Conservation (phyloP, 768 basidiomycete genomes). For the Suillus variegatus region DNA sequence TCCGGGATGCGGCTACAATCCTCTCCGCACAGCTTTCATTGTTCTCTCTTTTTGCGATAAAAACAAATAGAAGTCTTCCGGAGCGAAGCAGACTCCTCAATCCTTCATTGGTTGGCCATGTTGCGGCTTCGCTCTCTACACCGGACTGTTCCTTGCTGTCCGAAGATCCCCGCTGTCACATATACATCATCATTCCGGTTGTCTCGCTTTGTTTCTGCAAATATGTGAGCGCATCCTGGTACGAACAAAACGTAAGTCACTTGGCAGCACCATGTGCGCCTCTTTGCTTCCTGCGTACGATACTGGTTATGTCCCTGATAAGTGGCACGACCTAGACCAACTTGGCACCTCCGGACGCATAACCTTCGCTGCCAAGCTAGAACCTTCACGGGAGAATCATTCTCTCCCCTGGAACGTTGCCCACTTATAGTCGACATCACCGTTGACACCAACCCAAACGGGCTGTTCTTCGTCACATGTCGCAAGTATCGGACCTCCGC, state of each 20-base stretch:
- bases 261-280: too few species aligned
- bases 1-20: not conserved
- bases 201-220: too few species aligned
- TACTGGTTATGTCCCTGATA: not conserved
- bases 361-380: not conserved
- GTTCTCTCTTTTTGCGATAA: not conserved
- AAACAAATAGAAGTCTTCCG: not conserved
- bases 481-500: not conserved
- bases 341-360: too few species aligned
- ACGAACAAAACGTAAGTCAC: not conserved
- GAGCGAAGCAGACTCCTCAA: not conserved
- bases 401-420: not conserved
- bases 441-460: not conserved
- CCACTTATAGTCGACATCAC: not conserved
- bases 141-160: not conserved
- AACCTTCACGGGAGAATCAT: slow-evolving; percentile 2
- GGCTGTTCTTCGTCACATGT: not conserved
- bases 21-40: not conserved
- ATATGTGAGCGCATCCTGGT: not conserved
- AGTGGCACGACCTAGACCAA: too few species aligned
- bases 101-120: not conserved
- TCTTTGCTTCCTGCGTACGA: not conserved
- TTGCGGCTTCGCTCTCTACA: not conserved
- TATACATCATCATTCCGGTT: not conserved
- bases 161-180: not conserved